Base-by-base conservation (phyloP, 2,329 filamentous ascomycete species). In the Cadophora sp. region DNA sequence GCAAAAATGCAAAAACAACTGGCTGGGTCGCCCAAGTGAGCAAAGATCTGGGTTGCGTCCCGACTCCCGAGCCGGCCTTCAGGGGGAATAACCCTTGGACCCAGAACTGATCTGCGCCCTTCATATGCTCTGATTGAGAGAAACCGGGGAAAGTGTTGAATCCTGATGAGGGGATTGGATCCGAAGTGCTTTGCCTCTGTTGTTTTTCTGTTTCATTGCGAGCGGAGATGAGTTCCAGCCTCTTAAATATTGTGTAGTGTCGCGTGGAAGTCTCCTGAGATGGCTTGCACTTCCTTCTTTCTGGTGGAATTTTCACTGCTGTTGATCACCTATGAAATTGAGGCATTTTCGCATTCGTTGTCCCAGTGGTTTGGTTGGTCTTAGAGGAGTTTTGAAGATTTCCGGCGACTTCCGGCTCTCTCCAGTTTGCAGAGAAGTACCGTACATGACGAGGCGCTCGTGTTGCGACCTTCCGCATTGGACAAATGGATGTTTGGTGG, bases 271-370 rank as follows among this genome's bases (percentile, higher is more conserved):
- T 14, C 14, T 47, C 20, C 20, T 58, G 13, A 41, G 55, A 30
- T 30, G 27, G 27, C 27, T 30, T 61, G 20, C 27, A 50, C 45
- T 58, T 48, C 39, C 41, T 36, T 56, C 24, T 48, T 36, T 56
- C 24, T 48, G 36, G 30, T 56, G 36, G 18, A 62, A n/a, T n/a
- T 66, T 61, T 62, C 69, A 65, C 63, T 64, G 56, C 61, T 66
- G 9, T 48, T 65, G 30, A 59, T 56, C 30, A 59, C 24, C 58
- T 30, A 22, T 45, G 39, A 13, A 33, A 9, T 6, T 64, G 65
- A 30, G 65, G 65, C 27, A 66, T 67, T 62, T 68, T 58, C n/a
- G 56, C 33, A 11, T 22, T 30, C 36, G n/a, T 45, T 48, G 22
- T 66, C 68, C 62, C 59, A 62, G 65, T 27, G 55, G 20, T 66